These are phyloP conservation scores for Suhomyces emberorum DNA, from an alignment of 805 yeast species.

Conservation along the genomic window DNA sequence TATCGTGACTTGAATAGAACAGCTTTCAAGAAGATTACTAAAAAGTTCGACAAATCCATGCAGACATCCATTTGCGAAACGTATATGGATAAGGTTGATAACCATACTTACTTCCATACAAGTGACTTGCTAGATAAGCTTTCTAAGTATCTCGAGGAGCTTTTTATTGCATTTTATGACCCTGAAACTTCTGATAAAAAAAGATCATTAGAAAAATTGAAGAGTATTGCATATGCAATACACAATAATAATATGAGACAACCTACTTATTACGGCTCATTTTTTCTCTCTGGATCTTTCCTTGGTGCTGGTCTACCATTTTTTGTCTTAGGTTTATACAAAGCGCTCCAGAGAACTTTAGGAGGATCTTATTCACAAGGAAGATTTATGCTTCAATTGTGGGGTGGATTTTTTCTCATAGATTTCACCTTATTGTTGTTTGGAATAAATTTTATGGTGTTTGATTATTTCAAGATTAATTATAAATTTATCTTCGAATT, in stretches of 20 bases:
- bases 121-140: constrained; percentile 68
- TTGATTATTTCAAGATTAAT: constrained; percentile 75
- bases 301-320: constrained; percentile 73
- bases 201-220: constrained; percentile 65
- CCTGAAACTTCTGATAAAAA: constrained; percentile 50
- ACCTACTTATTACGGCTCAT: constrained; percentile 36
- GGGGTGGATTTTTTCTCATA: constrained; percentile 85
- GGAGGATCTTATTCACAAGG: constrained; percentile 50
- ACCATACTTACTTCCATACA: constrained; percentile 50
- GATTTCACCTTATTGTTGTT: constrained; percentile 60
- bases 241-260: constrained; percentile 26
- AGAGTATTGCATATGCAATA: constrained; percentile 39
- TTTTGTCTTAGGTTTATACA: constrained; percentile 53
- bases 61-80: constrained; percentile 38
- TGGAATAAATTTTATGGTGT: constrained; percentile 65
- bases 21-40: constrained; percentile 83
- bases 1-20: constrained; percentile 78
- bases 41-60: constrained; percentile 82
- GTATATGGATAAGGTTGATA: constrained; percentile 58
- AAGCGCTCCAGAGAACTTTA: constrained; percentile 44
- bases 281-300: constrained; percentile 63
- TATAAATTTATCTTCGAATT: constrained; percentile 92
- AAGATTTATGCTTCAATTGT: constrained; percentile 67
- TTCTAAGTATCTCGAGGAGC: constrained; percentile 59
- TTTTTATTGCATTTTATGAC: constrained; percentile 65